phyloP scores from a whole-genome alignment of 2,329 filamentous ascomycete species.

The Dothideomycetes sp. region DNA sequence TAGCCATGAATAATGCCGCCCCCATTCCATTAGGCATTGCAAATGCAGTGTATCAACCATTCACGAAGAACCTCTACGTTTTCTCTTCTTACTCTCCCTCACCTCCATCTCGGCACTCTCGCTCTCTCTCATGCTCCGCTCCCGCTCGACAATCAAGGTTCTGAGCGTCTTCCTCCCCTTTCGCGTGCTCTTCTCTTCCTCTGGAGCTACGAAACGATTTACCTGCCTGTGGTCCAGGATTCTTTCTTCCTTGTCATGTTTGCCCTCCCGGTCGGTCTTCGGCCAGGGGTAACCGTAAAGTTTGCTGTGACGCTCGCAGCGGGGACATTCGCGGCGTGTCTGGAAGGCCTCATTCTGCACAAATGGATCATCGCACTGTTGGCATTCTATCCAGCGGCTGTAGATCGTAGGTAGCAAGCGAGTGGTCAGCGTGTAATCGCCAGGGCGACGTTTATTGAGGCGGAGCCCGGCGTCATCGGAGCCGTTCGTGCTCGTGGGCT shows the following conservation, averaged over 20 bases:
- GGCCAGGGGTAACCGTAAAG: constrained; percentile 94
- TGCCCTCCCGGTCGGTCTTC: constrained; percentile 75
- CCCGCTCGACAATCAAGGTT: constrained; percentile 16
- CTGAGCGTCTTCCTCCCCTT: constrained; percentile 23
- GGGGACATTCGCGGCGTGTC: constrained; percentile 74
- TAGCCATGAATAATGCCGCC: too few relatives aligned
- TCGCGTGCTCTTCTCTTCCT: constrained; percentile 22
- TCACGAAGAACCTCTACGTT: constrained; percentile 8
- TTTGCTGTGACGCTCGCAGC: constrained; percentile 92
- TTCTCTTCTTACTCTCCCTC: constrained; percentile 10
- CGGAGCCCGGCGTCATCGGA: constrained; percentile 14
- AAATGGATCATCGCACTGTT: constrained; percentile 70
- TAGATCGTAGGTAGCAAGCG: constrained; percentile 65
- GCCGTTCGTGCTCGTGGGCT: constrained; percentile 3
- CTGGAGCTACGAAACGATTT: constrained; percentile 66
- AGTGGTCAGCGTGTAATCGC: constrained; percentile 66
- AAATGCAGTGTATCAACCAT: too few relatives aligned
- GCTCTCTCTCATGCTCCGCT: constrained; percentile 15
- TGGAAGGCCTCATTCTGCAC: constrained; percentile 82
- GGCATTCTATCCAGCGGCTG: constrained; percentile 79
- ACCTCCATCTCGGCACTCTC: constrained; percentile 9
- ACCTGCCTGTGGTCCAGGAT: constrained; percentile 78
- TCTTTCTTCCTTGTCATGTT: constrained; percentile 55
- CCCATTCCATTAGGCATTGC: too few relatives aligned
- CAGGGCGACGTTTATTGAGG: constrained; percentile 27